Evolutionary conservation across 306 rosid species (phyloP).

Genomic region (Cucumis melo): DNA sequence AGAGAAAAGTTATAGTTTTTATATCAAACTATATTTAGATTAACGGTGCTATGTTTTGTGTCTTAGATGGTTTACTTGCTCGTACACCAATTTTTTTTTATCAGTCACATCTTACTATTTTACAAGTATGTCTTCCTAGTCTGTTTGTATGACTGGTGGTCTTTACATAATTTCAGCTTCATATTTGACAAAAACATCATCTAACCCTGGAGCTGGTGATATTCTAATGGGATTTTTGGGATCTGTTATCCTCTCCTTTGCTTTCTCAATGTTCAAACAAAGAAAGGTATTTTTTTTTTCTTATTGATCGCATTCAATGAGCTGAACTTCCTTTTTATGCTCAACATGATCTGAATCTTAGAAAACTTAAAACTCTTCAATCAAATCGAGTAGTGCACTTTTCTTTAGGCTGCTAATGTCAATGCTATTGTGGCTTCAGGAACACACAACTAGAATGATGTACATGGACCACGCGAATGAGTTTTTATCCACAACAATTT

Average conservation of each 20-base stretch:
- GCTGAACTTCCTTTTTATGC: not conserved
- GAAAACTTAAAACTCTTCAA: not conserved
- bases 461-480: not conserved
- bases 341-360: not conserved
- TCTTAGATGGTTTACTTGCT: not conserved
- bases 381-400: not conserved
- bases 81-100: not conserved
- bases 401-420: not conserved
- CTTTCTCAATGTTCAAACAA: slow-evolving; percentile 97
- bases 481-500: not conserved
- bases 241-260: slow-evolving; percentile 88
- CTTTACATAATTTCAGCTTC: slow-evolving; percentile 31
- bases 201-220: slow-evolving; percentile 95
- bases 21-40: not conserved
- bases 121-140: not conserved
- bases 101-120: not conserved
- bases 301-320: not conserved
- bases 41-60: not conserved
- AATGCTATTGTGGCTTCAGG: not conserved
- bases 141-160: not conserved
- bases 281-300: slow-evolving; percentile 56
- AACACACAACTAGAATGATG: not conserved
- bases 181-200: slow-evolving; percentile 68
- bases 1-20: not conserved
- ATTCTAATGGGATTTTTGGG: slow-evolving; percentile 93